Evolutionary conservation across 202 grass and related monocot genomes (phyloP).

Genomic region (Schoenoplectus tabernaemontani): DNA sequence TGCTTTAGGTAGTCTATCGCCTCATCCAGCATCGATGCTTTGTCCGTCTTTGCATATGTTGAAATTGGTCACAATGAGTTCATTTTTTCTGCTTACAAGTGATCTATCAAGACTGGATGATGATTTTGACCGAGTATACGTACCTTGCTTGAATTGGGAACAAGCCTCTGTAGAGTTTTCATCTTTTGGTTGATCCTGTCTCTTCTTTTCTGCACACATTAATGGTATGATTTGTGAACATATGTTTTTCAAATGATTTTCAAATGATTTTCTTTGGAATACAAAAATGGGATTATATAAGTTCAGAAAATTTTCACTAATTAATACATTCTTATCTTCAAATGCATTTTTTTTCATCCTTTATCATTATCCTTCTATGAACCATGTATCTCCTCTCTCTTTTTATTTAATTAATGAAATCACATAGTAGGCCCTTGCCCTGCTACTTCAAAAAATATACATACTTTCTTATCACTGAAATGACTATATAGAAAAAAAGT

Average conservation of each 20-base stretch:
- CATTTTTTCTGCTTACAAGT: not conserved
- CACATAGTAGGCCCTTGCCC: no score
- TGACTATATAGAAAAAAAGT: not conserved
- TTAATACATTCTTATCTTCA: not conserved
- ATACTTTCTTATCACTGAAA: not conserved
- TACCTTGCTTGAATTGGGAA: constrained; percentile 96
- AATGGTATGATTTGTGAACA: not conserved
- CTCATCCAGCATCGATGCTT: constrained; percentile 94
- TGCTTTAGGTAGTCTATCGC: constrained; percentile 90
- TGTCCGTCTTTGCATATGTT: constrained; percentile 47
- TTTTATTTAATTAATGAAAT: no score
- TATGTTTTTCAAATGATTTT: not conserved
- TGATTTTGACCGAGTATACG: not conserved
- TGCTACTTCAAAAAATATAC: not conserved
- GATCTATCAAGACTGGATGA: not conserved
- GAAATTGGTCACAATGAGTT: not conserved
- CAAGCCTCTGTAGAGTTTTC: constrained; percentile 80
- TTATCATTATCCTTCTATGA: no score
- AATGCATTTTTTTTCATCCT: no score
- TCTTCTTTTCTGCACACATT: constrained; percentile 73
- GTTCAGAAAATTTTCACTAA: not conserved
- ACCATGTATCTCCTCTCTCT: no score
- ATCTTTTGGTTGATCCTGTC: constrained; percentile 93
- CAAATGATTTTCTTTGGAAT: not conserved
- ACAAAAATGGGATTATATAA: not conserved